phyloP scores from a whole-genome alignment of 331 rosid genomes.

The Dryas integrifolia region DNA sequence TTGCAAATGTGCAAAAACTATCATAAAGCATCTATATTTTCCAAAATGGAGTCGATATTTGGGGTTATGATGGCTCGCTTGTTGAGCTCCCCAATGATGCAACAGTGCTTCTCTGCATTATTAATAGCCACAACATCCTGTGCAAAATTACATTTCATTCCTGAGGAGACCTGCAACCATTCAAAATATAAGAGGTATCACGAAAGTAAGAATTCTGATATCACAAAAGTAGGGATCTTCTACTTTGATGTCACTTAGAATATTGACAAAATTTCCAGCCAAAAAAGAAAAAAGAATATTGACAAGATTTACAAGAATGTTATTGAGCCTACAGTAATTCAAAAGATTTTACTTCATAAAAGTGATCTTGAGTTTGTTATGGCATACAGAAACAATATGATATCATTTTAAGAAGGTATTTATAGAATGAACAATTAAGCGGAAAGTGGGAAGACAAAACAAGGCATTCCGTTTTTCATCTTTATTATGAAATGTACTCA shows the following conservation, averaged over 20 bases:
- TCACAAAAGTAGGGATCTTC: neutral
- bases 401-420: neutral
- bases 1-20: constrained; percentile 4
- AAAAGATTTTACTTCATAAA: no score
- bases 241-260: neutral
- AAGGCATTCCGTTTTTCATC: constrained; percentile 9
- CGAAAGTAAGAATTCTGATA: neutral
- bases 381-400: neutral
- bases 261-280: no score
- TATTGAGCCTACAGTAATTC: neutral
- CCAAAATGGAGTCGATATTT: constrained; percentile 53
- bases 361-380: neutral
- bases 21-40: constrained; percentile 45
- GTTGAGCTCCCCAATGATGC: constrained; percentile 60
- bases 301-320: constrained; percentile 7
- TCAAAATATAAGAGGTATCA: neutral
- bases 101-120: constrained; percentile 54
- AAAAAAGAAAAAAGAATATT: no score
- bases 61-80: constrained; percentile 64
- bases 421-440: neutral
- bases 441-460: neutral
- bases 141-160: constrained; percentile 61
- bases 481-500: constrained; percentile 40
- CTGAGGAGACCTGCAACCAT: constrained; percentile 69
- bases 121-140: constrained; percentile 66